Base-by-base conservation (phyloP, 2,329 filamentous ascomycete species). In the Karstenula rhodostoma region DNA sequence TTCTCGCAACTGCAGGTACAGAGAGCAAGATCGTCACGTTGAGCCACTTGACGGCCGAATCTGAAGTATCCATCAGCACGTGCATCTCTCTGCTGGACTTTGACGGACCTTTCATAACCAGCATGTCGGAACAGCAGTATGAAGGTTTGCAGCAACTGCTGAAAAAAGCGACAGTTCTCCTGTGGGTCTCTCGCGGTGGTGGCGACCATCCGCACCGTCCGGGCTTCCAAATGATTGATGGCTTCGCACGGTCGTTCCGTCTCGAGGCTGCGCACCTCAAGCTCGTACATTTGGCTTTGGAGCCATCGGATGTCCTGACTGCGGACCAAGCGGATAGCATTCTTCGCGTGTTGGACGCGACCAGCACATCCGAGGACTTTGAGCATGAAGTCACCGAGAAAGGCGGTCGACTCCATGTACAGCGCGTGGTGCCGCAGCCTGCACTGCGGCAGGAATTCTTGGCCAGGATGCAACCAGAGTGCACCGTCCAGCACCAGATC, bases 381-480 rank as follows among this genome's bases (percentile, higher is more conserved):
- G 44, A 47, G 22, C 44, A 47, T 27, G 44, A 47, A 47, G 44
- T 47, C 44, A 47, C 44, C 44, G 44, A 47, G 44, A 47, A 47
- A 47, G 44, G 25, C 4, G 44, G 44, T 10, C 17, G 15, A 5
- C 22, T 47, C 15, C 44, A 47, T 15, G 44, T 27, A 23, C 44
- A 47, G 17, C 44, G 44, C 27, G 44, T 25, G 44, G 44, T 47
- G 22, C 44, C 44, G 9, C 44, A 47, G 44, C 44, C 44, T 47
- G 44, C 19, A 7, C 22, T 47, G 7, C 6, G 44, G 25, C 44
- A 47, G 13, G 44, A 47, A 5, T 47, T 47, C 44, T 15, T 47
- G 23, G 6, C 19, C 8, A 47, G 44, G 25, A 47, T 23, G 22
- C 19, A 17, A 5, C 44, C 19, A 10, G 22, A 47, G 22, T 22